Evolutionary conservation across 495 filamentous ascomycete species (phyloP).

Genomic region (Hypoxylon perforatum): DNA sequence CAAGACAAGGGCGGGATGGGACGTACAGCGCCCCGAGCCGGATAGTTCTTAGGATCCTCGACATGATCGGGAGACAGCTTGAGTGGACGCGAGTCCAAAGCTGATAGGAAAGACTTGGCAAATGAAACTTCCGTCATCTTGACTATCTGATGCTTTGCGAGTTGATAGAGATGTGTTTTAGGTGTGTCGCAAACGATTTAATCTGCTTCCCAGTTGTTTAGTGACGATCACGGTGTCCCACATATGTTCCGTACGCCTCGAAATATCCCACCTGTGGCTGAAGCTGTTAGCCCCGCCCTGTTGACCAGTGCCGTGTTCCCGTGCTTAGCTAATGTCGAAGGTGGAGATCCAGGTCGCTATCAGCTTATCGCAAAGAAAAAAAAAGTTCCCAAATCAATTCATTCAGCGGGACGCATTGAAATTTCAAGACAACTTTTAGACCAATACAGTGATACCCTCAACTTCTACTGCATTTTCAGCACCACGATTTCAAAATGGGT

Average conservation of each 20-base stretch:
- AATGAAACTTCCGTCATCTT: slow-evolving; percentile 88
- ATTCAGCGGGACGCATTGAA: slow-evolving; percentile 16
- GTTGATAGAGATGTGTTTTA: not conserved
- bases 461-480: not conserved
- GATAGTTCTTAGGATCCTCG: slow-evolving; percentile 80
- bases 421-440: slow-evolving; percentile 17
- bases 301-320: not conserved
- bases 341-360: slow-evolving; percentile 33
- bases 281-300: slow-evolving; percentile 10
- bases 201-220: slow-evolving; percentile 12
- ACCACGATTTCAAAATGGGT: slow-evolving; percentile 72
- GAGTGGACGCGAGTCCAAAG: slow-evolving; percentile 77
- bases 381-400: slow-evolving; percentile 35
- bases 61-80: slow-evolving; percentile 87
- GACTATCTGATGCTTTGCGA: slow-evolving; percentile 4
- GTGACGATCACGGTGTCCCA: slow-evolving; percentile 36
- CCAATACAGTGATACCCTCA: slow-evolving; percentile 19
- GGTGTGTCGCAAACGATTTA: slow-evolving; percentile 8
- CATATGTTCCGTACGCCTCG: slow-evolving; percentile 33
- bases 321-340: too few relatives aligned
- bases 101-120: slow-evolving; percentile 82
- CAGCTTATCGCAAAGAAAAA: slow-evolving; percentile 42
- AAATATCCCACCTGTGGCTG: slow-evolving; percentile 46
- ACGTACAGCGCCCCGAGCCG: slow-evolving; percentile 76
- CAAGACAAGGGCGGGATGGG: slow-evolving; percentile 14